Evolutionary conservation across 208 protist species (phyloP).

Genomic region (Chromosphaera perkinsii): DNA sequence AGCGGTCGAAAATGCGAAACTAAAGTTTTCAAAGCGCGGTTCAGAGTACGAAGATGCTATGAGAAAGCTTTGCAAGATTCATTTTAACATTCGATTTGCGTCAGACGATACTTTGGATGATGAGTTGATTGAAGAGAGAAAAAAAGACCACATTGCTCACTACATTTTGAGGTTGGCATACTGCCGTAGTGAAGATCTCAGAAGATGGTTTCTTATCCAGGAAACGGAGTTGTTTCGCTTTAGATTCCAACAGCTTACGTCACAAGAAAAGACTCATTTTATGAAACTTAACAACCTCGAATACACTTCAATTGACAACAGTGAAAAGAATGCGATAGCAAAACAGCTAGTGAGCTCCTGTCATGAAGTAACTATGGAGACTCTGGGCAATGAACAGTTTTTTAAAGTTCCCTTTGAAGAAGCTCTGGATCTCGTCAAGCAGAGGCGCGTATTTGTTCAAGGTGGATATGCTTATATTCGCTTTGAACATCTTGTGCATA

Average conservation of each 20-base stretch:
- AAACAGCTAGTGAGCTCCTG: not conserved
- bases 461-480: constrained; percentile 26
- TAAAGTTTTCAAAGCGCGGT: too few relatives aligned
- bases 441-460: constrained; percentile 14
- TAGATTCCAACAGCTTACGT: too few relatives aligned
- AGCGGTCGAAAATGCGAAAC: too few relatives aligned
- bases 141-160: constrained; percentile 29
- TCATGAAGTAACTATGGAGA: not conserved
- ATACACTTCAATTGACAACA: not conserved
- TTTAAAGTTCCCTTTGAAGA: constrained; percentile 31
- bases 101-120: not conserved
- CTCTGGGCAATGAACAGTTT: constrained; percentile 7
- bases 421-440: constrained; percentile 18
- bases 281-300: too few relatives aligned
- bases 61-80: not conserved
- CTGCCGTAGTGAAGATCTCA: constrained; percentile 29
- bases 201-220: constrained; percentile 33
- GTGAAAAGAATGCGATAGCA: not conserved
- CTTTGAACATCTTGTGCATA: constrained; percentile 3
- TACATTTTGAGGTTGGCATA: constrained; percentile 30
- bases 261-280: too few relatives aligned
- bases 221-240: constrained; percentile 28
- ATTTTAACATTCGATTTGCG: not conserved
- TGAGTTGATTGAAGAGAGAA: constrained; percentile 8
- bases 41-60: too few relatives aligned